A percentile compares a stretch with the other conserved stretches of the same genome.
Conservation (phyloP, 225 moss, liverwort and hornwort species). For the Physcomitrellopsis africana region DNA sequence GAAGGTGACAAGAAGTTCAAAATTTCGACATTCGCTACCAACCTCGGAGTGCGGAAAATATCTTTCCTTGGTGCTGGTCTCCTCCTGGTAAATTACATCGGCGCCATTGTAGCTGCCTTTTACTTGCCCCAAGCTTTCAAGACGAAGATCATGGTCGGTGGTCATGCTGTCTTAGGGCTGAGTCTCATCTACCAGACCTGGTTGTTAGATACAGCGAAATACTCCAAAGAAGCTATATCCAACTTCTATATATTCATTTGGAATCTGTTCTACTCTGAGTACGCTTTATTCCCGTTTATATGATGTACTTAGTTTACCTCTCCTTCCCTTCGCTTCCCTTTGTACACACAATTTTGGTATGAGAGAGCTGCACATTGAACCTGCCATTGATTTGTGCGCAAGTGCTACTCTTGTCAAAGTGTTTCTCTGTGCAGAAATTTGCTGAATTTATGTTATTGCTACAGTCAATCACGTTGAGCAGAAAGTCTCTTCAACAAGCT, state of each 20-base stretch:
- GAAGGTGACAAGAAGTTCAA: conserved; percentile 69
- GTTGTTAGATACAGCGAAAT: conserved; percentile 59
- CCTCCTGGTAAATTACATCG: conserved; percentile 60
- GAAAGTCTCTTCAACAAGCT: too few species aligned
- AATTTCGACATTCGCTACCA: conserved; percentile 67
- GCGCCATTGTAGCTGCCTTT: conserved; percentile 54
- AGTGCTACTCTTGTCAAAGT: too few species aligned
- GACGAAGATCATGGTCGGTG: conserved; percentile 53
- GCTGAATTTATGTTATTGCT: too few species aligned
- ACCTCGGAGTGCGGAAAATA: conserved; percentile 63
- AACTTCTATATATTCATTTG: conserved; percentile 69
- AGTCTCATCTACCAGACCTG: conserved; percentile 63
- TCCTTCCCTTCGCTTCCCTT: too few species aligned
- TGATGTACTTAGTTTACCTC: too few species aligned
- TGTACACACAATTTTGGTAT: too few species aligned
- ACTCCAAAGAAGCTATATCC: conserved; percentile 63
- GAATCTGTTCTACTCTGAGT: conserved; percentile 70
- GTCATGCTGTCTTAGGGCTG: conserved; percentile 45
- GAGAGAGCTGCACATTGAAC: too few species aligned
- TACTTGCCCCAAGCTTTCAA: conserved; percentile 56
- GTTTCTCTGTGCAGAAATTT: too few species aligned
- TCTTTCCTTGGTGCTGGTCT: conserved; percentile 62
- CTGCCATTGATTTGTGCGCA: too few species aligned
- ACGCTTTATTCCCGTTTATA: neutral
- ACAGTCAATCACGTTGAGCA: too few species aligned